A percentile compares a stretch with the other conserved stretches of the same genome.
Evolutionary conservation across 192 early-diverging fungal genomes (phyloP).

Genomic region (Funneliformis mosseae): DNA sequence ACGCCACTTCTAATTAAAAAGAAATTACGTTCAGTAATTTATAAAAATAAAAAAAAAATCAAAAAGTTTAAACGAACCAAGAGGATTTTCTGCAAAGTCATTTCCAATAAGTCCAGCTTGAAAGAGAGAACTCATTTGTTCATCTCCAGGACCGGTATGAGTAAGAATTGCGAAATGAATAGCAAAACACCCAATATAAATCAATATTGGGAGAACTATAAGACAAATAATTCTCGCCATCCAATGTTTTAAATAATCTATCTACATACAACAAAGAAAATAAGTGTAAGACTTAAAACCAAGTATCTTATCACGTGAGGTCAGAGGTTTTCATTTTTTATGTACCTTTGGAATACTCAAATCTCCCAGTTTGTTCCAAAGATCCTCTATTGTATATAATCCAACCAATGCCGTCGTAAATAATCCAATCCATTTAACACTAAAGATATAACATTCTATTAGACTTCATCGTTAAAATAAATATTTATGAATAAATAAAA

Average conservation of each 20-base stretch:
- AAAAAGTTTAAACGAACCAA: slow-evolving; percentile 52
- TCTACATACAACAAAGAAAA: slow-evolving; percentile 38
- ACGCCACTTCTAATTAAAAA: slow-evolving; percentile 74
- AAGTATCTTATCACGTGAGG: too few relatives aligned
- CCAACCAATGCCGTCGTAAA: slow-evolving; percentile 91
- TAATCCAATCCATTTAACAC: slow-evolving; percentile 96
- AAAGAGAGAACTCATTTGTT: slow-evolving; percentile 95
- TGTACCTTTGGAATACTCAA: slow-evolving; percentile 56
- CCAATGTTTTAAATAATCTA: slow-evolving; percentile 80
- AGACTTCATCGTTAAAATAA: neutral
- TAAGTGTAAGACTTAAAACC: neutral
- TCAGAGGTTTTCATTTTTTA: neutral
- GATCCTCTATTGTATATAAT: slow-evolving; percentile 88
- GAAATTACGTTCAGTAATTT: neutral
- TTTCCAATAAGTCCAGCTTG: slow-evolving; percentile 89
- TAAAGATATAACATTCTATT: slow-evolving; percentile 37
- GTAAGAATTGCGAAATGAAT: slow-evolving; percentile 89
- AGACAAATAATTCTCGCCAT: slow-evolving; percentile 76
- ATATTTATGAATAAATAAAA: slow-evolving; percentile 21
- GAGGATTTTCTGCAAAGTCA: slow-evolving; percentile 75
- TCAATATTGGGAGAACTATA: slow-evolving; percentile 76
- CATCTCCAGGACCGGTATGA: slow-evolving; percentile 82
- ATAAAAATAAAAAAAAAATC: neutral
- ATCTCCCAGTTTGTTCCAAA: slow-evolving; percentile 88
- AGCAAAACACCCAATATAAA: slow-evolving; percentile 84